These are phyloP conservation scores for Whalleya microplaca DNA, from an alignment of 2,329 filamentous ascomycete genomes.

Conservation along the genomic window DNA sequence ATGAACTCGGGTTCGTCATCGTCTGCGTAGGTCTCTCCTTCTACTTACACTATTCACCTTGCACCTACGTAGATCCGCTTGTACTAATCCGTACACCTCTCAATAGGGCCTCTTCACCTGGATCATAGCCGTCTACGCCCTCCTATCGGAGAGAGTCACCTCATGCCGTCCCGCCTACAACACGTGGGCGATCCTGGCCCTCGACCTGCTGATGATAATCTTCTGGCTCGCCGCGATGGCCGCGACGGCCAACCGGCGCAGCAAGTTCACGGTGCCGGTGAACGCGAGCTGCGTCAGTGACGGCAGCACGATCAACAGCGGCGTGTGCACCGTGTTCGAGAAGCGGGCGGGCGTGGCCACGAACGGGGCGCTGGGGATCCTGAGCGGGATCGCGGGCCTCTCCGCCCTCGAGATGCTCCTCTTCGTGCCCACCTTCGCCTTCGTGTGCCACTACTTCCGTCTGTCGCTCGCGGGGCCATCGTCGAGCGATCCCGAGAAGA, in stretches of 20 bases:
- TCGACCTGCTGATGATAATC: conserved; percentile 49
- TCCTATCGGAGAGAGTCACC: conserved; percentile 46
- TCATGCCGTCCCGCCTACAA: conserved; percentile 44
- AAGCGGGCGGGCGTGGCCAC: conserved; percentile 40
- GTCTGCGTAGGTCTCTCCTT: conserved; percentile 42
- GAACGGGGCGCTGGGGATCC: conserved; percentile 39
- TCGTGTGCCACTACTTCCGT: conserved; percentile 39
- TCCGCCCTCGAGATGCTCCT: conserved; percentile 44
- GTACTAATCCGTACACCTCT: conserved; percentile 10
- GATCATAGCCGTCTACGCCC: conserved; percentile 46
- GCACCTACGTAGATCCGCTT: background rate
- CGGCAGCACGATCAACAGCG: conserved; percentile 45
- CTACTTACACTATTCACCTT: background rate
- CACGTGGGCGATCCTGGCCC: conserved; percentile 47
- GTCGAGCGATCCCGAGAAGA: conserved; percentile 31
- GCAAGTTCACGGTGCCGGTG: conserved; percentile 40
- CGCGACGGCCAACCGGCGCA: conserved; percentile 45
- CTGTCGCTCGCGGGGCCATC: conserved; percentile 26
- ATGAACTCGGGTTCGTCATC: conserved; percentile 45
- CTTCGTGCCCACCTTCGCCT: conserved; percentile 37
- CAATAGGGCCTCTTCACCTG: conserved; percentile 50
- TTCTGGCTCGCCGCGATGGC: conserved; percentile 52
- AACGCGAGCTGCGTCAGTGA: conserved; percentile 39
- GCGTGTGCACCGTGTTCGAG: conserved; percentile 38
- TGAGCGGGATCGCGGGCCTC: conserved; percentile 47